These are phyloP conservation scores for Zymoseptoria tritici DNA, from an alignment of 2,329 filamentous ascomycete species.

Conservation along the genomic window DNA sequence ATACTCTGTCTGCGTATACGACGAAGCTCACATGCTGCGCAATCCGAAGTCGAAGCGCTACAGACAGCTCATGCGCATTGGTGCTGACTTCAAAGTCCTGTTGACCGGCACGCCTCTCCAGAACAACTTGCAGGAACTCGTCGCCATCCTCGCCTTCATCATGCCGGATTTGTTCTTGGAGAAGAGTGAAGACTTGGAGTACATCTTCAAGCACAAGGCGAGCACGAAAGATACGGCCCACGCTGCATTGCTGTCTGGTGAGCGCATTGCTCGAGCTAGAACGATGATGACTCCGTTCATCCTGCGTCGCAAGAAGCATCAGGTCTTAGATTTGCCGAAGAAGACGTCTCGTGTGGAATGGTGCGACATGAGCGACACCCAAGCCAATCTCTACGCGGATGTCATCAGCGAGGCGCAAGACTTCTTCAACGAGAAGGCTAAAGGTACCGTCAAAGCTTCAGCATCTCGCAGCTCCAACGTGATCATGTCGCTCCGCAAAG, in stretches of 20 bases:
- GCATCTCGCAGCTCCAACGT: slow-evolving; percentile 23
- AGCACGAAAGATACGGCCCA: slow-evolving; percentile 70
- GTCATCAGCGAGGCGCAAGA: slow-evolving; percentile 57
- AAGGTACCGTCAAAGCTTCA: slow-evolving; percentile 49
- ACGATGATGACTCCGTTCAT: slow-evolving; percentile 95
- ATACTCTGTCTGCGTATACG: slow-evolving; percentile 62
- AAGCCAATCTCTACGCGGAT: slow-evolving; percentile 65
- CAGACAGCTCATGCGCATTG: slow-evolving; percentile 67
- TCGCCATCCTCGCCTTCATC: slow-evolving; percentile 87
- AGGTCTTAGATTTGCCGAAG: slow-evolving; percentile 70
- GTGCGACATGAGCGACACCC: slow-evolving; percentile 68
- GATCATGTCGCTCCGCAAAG: slow-evolving; percentile 86
- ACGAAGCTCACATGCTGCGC: slow-evolving; percentile 91
- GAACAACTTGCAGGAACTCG: slow-evolving; percentile 89
- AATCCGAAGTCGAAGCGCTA: slow-evolving; percentile 80
- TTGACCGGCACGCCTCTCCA: slow-evolving; percentile 87
- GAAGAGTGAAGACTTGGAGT: slow-evolving; percentile 69
- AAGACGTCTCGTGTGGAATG: slow-evolving; percentile 73
- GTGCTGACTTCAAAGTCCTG: slow-evolving; percentile 74
- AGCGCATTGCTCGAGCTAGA: slow-evolving; percentile 77
- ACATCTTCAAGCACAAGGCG: slow-evolving; percentile 87
- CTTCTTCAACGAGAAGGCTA: slow-evolving; percentile 52
- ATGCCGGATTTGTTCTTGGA: slow-evolving; percentile 75
- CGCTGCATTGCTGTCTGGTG: slow-evolving; percentile 74
- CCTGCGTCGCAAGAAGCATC: slow-evolving; percentile 83